Evolutionary conservation across 2,329 filamentous ascomycete species (phyloP).

Genomic region (Zymoseptoria ardabiliae): DNA sequence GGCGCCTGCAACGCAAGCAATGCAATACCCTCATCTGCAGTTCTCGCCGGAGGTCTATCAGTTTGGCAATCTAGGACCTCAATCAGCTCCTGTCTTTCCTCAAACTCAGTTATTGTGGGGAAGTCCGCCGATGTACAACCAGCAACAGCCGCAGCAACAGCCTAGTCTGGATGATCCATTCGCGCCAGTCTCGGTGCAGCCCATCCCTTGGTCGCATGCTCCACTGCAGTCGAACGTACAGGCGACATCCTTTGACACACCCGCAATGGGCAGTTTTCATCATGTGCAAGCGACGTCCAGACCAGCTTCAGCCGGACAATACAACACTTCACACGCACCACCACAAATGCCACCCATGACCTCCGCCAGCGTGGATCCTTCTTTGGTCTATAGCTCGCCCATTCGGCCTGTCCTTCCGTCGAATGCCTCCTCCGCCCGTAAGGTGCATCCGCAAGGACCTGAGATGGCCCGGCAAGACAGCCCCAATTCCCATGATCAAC

Average conservation of each 20-base stretch:
- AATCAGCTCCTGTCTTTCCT: slow-evolving; percentile 50
- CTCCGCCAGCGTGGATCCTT: slow-evolving; percentile 41
- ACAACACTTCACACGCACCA: slow-evolving; percentile 13
- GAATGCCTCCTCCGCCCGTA: background rate
- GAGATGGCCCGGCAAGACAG: slow-evolving; percentile 22
- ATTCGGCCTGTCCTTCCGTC: slow-evolving; percentile 14
- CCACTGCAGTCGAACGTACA: slow-evolving; percentile 5
- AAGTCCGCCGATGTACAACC: slow-evolving; percentile 16
- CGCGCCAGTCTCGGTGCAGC: slow-evolving; percentile 11
- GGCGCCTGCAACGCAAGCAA: slow-evolving; percentile 20
- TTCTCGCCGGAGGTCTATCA: slow-evolving; percentile 53
- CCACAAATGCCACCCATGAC: slow-evolving; percentile 16
- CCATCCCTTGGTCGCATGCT: background rate
- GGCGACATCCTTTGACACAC: slow-evolving; percentile 23
- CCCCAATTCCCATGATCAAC: slow-evolving; percentile 31
- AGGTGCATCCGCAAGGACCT: background rate
- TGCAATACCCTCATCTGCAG: slow-evolving; percentile 47
- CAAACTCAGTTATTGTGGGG: slow-evolving; percentile 44
- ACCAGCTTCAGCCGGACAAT: slow-evolving; percentile 21
- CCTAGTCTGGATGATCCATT: slow-evolving; percentile 27
- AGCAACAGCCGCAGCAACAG: slow-evolving; percentile 8
- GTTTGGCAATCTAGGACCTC: slow-evolving; percentile 44
- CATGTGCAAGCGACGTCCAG: slow-evolving; percentile 18
- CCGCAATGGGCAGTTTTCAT: slow-evolving; percentile 27
- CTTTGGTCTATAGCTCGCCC: slow-evolving; percentile 34